Base-by-base conservation (phyloP, 2,329 filamentous ascomycete genomes). In the Colletotrichum caudatum region DNA sequence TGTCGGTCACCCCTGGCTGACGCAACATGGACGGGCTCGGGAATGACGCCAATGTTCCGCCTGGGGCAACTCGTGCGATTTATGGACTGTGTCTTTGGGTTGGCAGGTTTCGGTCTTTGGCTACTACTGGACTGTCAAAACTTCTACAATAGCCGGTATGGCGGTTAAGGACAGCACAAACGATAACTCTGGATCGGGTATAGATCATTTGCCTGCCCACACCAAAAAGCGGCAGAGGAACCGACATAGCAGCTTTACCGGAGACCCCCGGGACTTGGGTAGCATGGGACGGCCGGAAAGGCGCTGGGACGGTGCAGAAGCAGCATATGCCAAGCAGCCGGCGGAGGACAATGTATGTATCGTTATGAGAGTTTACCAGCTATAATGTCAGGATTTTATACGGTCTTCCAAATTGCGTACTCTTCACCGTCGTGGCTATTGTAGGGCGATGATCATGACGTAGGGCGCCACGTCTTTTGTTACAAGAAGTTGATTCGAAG, bases 301-400 rank as follows among this genome's bases (percentile, higher is more conserved):
- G 50, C 53, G 48, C 11, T 64, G 18, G 59, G 14, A n/a, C 23
- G 9, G 26, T 4, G 58, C 64, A 54, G 46, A 39, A 44, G 53
- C 35, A 59, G 57, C 20, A 56, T 29, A 60, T 20, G 51, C 46
- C 44, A 35, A 54, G 61, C 56, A 44, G 56, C 56, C 58, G 54
- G 51, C 20, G 37, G 33, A 56, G 57, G 57, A 66, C 58, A 65
- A 73, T 70, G 70, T 71, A 71, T 59, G 72, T 74, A 73, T 73
- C 44, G 65, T 73, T 73, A 74, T 64, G 70, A 73, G 64, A 64
- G 59, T 71, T 70, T 50, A 62, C 48, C 20, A 63, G 61, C 64
- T 66, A 66, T 73, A 73, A 74, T 70, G 70, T 70, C 63, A 73
- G 57, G 59, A 67, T 73, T 73, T 54, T 71, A 35, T 62, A 41